Conservation (phyloP, 2,329 filamentous ascomycete genomes). For the Alternaria sp. region DNA sequence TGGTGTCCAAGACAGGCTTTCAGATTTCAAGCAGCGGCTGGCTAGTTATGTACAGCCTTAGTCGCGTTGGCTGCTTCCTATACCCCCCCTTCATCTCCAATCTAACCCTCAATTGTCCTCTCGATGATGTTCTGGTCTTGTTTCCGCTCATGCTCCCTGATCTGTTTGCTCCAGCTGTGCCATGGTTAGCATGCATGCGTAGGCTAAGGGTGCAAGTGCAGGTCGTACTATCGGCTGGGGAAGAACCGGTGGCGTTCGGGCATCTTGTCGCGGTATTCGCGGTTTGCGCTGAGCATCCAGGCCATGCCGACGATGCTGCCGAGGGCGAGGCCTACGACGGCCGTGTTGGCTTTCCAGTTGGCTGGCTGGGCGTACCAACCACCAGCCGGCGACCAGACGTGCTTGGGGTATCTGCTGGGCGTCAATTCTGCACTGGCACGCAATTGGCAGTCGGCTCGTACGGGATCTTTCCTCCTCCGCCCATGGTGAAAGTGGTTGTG, state of each 20-base stretch:
- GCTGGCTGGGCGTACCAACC: constrained; percentile 95
- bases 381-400: constrained; percentile 98
- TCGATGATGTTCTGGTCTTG: constrained; percentile 41
- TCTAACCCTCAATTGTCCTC: constrained; percentile 22
- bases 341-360: constrained; percentile 96
- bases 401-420: constrained; percentile 82
- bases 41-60: constrained; percentile 51
- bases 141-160: constrained; percentile 71
- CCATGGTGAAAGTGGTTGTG: constrained; percentile 67
- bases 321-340: constrained; percentile 74
- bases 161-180: constrained; percentile 74
- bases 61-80: constrained; percentile 22
- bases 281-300: constrained; percentile 77
- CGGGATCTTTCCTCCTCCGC: constrained; percentile 75
- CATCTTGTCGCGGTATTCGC: constrained; percentile 76
- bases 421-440: constrained; percentile 25
- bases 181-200: constrained; percentile 35
- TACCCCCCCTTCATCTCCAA: background rate
- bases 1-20: constrained; percentile 53
- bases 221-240: constrained; percentile 80
- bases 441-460: constrained; percentile 50
- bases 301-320: constrained; percentile 72
- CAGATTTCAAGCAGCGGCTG: constrained; percentile 52
- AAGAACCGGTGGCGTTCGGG: constrained; percentile 80
- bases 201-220: constrained; percentile 8